These are phyloP conservation scores for Colletotrichum godetiae DNA, from an alignment of 2,329 filamentous ascomycete species.

Conservation along the genomic window DNA sequence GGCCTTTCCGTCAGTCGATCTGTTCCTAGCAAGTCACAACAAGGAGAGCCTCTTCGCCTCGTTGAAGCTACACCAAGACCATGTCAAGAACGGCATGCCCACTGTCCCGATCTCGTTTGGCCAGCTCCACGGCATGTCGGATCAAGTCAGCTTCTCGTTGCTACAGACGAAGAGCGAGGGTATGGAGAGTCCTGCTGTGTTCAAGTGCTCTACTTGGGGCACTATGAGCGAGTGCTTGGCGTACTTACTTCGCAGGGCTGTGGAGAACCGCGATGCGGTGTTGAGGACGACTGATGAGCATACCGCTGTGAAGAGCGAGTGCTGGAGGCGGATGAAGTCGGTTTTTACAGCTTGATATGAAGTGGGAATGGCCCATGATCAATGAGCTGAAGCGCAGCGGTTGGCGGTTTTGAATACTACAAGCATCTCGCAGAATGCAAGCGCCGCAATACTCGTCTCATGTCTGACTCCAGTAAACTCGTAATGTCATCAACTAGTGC, in stretches of 20 bases:
- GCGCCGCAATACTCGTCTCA: too few relatives aligned
- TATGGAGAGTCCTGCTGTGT: conserved; percentile 44
- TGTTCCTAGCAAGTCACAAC: conserved; percentile 68
- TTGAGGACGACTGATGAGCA: conserved; percentile 46
- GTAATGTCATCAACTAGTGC: too few relatives aligned
- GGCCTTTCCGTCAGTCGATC: conserved; percentile 56
- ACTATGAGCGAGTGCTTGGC: conserved; percentile 51
- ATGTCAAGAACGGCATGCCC: conserved; percentile 47
- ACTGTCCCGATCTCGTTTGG: conserved; percentile 57
- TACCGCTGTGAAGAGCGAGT: conserved; percentile 43
- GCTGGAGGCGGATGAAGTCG: conserved; percentile 43
- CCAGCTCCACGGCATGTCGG: conserved; percentile 69
- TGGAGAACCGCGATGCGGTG: conserved; percentile 50
- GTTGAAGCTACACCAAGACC: conserved; percentile 54
- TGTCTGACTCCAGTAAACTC: too few relatives aligned
- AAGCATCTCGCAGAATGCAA: too few relatives aligned
- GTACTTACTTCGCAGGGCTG: conserved; percentile 49
- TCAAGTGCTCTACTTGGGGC: conserved; percentile 55
- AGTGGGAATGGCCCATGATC: too few relatives aligned
- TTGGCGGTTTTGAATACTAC: too few relatives aligned
- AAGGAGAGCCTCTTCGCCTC: conserved; percentile 53
- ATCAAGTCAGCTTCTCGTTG: conserved; percentile 63
- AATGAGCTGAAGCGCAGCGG: too few relatives aligned
- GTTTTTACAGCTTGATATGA: background rate
- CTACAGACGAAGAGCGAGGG: conserved; percentile 49